These are phyloP conservation scores for Blastobotrys raffinosifermentans DNA, from an alignment of 1,139 yeast genomes.

Conservation along the genomic window DNA sequence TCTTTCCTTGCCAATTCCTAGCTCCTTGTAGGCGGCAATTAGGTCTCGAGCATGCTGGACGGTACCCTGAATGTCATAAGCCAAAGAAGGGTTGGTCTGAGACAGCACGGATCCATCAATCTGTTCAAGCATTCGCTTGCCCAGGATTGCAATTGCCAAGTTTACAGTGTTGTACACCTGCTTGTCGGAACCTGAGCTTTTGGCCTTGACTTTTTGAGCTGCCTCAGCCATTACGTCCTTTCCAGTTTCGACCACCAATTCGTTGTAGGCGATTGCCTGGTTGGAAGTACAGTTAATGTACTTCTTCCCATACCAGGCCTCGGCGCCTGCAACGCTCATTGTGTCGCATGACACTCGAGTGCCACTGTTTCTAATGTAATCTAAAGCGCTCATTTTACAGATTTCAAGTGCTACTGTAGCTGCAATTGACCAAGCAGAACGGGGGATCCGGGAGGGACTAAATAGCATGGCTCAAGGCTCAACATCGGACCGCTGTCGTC, in stretches of 20 bases:
- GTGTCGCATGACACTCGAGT: slow-evolving; percentile 14
- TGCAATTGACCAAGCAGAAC: no score
- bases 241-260: slow-evolving; percentile 5
- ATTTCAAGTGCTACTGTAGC: no score
- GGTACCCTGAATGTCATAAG: slow-evolving; percentile 23
- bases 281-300: slow-evolving; percentile 14
- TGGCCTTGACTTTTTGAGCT: slow-evolving; percentile 5
- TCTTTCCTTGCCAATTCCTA: slow-evolving; percentile 27
- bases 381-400: slow-evolving; percentile 6
- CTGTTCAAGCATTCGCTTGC: slow-evolving; percentile 24
- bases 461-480: no score
- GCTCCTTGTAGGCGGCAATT: slow-evolving; percentile 27
- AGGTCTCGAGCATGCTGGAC: slow-evolving; percentile 24
- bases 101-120: slow-evolving; percentile 28
- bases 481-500: no score
- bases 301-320: slow-evolving; percentile 7
- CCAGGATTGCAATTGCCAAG: slow-evolving; percentile 25
- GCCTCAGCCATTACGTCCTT: slow-evolving; percentile 8
- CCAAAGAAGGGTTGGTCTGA: slow-evolving; percentile 26
- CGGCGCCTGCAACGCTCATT: slow-evolving; percentile 12
- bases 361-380: slow-evolving; percentile 10
- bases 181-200: not conserved
- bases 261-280: slow-evolving; percentile 12
- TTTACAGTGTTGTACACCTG: slow-evolving; percentile 8
- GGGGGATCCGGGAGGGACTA: no score